Evolutionary conservation across 306 rosid species (phyloP).

Genomic region (Begonia loranthoides): DNA sequence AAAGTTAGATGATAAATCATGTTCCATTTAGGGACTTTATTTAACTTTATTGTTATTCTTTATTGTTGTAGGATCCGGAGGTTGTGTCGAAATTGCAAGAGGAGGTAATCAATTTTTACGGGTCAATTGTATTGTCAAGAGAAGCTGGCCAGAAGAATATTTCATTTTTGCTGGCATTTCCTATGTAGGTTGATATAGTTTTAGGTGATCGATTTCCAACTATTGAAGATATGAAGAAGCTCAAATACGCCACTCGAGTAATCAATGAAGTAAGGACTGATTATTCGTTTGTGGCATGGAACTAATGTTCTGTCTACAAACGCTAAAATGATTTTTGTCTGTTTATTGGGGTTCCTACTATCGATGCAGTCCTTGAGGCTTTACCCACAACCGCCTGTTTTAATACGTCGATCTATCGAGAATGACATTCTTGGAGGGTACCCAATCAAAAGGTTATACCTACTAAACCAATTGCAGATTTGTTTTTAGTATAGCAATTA

Average conservation of each 20-base stretch:
- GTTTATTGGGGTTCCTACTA: constrained; percentile 9
- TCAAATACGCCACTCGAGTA: constrained; percentile 86
- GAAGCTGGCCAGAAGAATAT: too few species aligned
- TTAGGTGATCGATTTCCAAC: constrained; percentile 82
- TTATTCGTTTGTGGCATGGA: not conserved
- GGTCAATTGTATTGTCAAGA: too few species aligned
- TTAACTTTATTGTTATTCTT: too few species aligned
- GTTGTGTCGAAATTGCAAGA: constrained; percentile 85
- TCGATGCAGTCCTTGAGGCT: constrained; percentile 75
- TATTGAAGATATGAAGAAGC: constrained; percentile 87
- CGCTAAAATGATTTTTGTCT: not conserved
- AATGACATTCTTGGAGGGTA: constrained; percentile 64
- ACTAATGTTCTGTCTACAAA: not conserved
- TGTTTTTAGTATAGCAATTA: too few species aligned
- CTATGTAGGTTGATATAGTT: constrained; percentile 60
- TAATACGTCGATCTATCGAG: constrained; percentile 82
- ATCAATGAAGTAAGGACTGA: constrained; percentile 70
- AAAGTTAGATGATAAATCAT: too few species aligned
- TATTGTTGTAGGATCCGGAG: constrained; percentile 54
- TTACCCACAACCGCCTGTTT: constrained; percentile 96
- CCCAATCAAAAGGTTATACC: constrained; percentile 63
- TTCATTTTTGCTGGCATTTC: not conserved
- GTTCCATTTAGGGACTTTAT: too few species aligned
- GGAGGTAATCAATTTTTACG: constrained; percentile 41
- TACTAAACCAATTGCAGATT: not conserved